These are phyloP conservation scores for Rhazya stricta DNA, from an alignment of 257 asterid species.

Conservation along the genomic window DNA sequence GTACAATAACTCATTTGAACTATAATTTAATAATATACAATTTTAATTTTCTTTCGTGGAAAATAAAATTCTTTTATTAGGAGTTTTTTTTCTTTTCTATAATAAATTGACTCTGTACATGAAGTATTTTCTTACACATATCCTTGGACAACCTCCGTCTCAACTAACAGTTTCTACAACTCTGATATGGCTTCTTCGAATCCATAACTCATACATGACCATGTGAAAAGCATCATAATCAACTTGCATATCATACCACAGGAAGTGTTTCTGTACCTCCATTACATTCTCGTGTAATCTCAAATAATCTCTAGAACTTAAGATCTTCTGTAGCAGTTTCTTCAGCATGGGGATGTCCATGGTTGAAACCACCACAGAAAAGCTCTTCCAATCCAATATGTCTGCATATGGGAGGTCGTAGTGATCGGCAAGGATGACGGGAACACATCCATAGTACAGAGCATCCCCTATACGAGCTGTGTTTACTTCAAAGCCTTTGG, in stretches of 20 bases:
- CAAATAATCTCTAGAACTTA: slow-evolving; percentile 31
- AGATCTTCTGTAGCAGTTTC: slow-evolving; percentile 34
- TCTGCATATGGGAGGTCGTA: slow-evolving; percentile 84
- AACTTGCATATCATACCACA: slow-evolving; percentile 47
- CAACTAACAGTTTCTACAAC: neutral
- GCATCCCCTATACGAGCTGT: slow-evolving; percentile 85
- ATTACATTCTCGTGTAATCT: slow-evolving; percentile 58
- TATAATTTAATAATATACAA: too few species aligned
- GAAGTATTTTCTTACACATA: too few species aligned
- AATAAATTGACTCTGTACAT: too few species aligned
- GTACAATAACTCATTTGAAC: too few species aligned
- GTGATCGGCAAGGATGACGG: slow-evolving; percentile 70
- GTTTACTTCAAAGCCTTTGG: slow-evolving; percentile 90
- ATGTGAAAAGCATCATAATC: slow-evolving; percentile 76
- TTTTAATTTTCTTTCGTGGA: too few species aligned
- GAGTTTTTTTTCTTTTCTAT: too few species aligned
- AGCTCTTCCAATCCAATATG: slow-evolving; percentile 59
- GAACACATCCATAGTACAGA: slow-evolving; percentile 80
- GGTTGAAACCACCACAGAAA: slow-evolving; percentile 52
- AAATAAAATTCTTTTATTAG: too few species aligned
- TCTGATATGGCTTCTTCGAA: slow-evolving; percentile 55
- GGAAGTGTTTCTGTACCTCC: slow-evolving; percentile 62
- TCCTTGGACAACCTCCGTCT: too few species aligned
- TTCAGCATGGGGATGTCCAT: slow-evolving; percentile 58
- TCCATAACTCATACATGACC: slow-evolving; percentile 87